Evolutionary conservation across 345 rosid species (phyloP), one percentile per base, ranked within the genome.

Genomic region (Erodium maritimum): DNA sequence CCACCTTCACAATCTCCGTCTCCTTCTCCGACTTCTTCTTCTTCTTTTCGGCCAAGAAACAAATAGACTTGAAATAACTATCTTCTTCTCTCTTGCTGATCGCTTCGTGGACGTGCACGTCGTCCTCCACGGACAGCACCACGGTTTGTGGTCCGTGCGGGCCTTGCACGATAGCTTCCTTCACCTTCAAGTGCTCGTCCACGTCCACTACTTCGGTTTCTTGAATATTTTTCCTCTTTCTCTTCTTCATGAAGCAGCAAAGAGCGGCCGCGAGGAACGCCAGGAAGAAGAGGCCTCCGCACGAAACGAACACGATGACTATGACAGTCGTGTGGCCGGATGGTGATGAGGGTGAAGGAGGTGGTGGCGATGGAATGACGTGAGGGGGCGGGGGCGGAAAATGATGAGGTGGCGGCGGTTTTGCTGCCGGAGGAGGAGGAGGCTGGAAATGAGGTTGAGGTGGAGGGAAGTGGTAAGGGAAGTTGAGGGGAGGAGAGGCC

Each of bases 161-260:
- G 4, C 87, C 86, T 17, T 58, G 64, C 2, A 77, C 86, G 25
- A 75, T 69, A 25, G 72, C 70, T 58, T 87, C 85, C 61, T 77
- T 87, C 63, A 82, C 65, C 70, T 75, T 84, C 66, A 69, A 46
- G 53, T 80, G 88, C 23, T 87, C 88, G 68, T 84, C 77, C 0
- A 80, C 61, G 33, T 62, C 80, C 21, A 80, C 68, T 0, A 54
- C 0, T 6, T 70, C 80, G 0, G 18, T 55, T 63, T 77, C 77
- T 45, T 79, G 57, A 45, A 25, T 29, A 11, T 29, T 16, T 18
- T 45, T 54, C 65, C 69, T 80, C 66, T 73, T 84, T 67, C 63
- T 68, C 63, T 58, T 79, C 77, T 74, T 84, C 83, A 80, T 50
- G 69, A 67, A 61, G 65, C 74, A 74, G 50, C 72, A 74, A 17